A percentile compares a stretch with the other conserved stretches of the same genome.
Evolutionary conservation across 2,329 filamentous ascomycete genomes (phyloP).

Genomic region (Eutypa lata): DNA sequence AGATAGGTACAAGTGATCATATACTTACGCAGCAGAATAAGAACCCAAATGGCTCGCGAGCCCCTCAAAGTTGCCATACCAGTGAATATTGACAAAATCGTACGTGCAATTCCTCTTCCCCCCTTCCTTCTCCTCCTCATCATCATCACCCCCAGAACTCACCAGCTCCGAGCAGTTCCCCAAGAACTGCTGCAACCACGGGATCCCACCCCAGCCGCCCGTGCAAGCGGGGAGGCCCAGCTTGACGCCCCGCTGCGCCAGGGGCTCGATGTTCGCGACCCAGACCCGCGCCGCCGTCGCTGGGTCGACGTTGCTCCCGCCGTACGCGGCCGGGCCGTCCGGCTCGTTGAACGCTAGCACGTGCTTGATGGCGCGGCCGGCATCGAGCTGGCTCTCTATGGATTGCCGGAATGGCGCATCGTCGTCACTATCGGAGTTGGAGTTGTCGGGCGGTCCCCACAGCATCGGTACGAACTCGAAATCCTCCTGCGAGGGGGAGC

Average conservation of each 20-base stretch:
- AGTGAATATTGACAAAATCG: conserved; percentile 63
- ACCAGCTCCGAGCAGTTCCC: conserved; percentile 59
- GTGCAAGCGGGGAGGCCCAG: conserved; percentile 71
- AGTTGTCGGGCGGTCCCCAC: conserved; percentile 56
- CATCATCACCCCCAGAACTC: conserved; percentile 36
- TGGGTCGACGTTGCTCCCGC: conserved; percentile 62
- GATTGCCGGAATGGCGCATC: conserved; percentile 59
- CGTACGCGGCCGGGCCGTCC: conserved; percentile 52
- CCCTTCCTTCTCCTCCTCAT: no score
- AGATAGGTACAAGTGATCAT: no score
- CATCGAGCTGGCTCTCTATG: conserved; percentile 52
- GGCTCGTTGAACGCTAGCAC: conserved; percentile 81
- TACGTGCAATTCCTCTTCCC: conserved; percentile 55
- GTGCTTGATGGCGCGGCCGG: conserved; percentile 58
- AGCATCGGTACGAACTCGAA: conserved; percentile 82
- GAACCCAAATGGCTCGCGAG: conserved; percentile 65
- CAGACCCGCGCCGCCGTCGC: conserved; percentile 63
- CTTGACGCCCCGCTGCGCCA: conserved; percentile 61
- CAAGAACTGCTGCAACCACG: conserved; percentile 67
- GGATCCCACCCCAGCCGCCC: conserved; percentile 55
- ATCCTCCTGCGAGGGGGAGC: conserved; percentile 44
- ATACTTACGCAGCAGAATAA: conserved; percentile 43
- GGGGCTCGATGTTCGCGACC: conserved; percentile 68
- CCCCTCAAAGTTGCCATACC: conserved; percentile 68
- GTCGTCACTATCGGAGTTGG: background rate